A percentile compares a stretch with the other conserved stretches of the same genome.
Conservation (phyloP, 208 protist species). For the Acanthamoeba healyi region DNA sequence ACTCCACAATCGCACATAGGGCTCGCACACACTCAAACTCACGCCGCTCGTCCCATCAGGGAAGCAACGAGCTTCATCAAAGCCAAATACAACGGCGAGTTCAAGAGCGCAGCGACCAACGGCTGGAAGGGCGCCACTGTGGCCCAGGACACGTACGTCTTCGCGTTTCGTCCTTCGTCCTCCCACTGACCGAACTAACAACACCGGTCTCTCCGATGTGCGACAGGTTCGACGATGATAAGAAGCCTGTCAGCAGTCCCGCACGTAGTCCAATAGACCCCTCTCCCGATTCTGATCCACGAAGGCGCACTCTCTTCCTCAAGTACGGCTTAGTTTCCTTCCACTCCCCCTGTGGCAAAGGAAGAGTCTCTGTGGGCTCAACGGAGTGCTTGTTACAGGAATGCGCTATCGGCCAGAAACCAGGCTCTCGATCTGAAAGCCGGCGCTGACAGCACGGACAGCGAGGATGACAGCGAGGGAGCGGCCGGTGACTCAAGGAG, state of each 20-base stretch:
- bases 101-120: conserved; percentile 23
- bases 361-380: background rate
- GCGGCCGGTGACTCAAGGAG: background rate
- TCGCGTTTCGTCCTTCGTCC: background rate
- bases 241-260: background rate
- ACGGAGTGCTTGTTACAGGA: background rate
- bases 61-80: conserved; percentile 56
- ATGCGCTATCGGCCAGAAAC: background rate
- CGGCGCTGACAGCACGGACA: background rate
- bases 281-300: background rate
- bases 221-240: background rate
- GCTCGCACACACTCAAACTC: background rate
- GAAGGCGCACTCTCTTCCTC: background rate
- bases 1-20: background rate
- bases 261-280: background rate
- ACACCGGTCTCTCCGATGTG: too few species aligned
- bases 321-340: background rate
- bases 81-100: conserved; percentile 46
- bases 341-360: background rate
- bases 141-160: background rate
- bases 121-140: conserved; percentile 69
- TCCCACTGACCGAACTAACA: too few species aligned
- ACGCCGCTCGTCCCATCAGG: background rate
- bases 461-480: background rate
- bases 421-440: background rate